Evolutionary conservation across 1,139 yeast genomes (phyloP).

Genomic region (Geotrichum histeridarum): DNA sequence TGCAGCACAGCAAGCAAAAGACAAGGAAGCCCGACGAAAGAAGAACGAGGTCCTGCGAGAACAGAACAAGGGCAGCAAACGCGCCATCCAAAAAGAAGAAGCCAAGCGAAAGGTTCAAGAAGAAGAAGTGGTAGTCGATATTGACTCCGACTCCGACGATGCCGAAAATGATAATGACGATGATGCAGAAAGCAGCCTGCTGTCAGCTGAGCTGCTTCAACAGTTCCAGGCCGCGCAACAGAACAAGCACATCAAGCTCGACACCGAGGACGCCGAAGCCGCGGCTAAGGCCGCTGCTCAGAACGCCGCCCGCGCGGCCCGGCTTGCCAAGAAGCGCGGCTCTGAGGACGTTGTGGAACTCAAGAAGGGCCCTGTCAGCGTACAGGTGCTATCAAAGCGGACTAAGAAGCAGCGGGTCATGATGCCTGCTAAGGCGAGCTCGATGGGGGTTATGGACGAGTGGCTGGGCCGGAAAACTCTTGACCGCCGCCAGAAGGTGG

Average conservation of each 20-base stretch:
- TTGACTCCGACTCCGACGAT: neutral
- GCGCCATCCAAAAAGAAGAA: neutral
- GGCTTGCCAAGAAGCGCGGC: neutral
- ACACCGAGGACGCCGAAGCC: slow-evolving; percentile 1
- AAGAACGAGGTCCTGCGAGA: neutral
- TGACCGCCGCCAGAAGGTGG: slow-evolving; percentile 10
- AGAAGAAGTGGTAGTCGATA: neutral
- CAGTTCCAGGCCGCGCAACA: slow-evolving; percentile 6
- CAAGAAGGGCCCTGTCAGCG: slow-evolving; percentile 19
- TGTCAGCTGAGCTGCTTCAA: slow-evolving; percentile 15
- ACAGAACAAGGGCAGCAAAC: slow-evolving; percentile 1
- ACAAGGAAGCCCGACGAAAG: slow-evolving; percentile 6
- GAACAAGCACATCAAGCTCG: slow-evolving; percentile 6
- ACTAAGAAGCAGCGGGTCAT: slow-evolving; percentile 1
- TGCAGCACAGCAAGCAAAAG: slow-evolving; percentile 5
- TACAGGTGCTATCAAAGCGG: slow-evolving; percentile 9
- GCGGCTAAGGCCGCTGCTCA: neutral
- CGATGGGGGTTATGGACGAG: slow-evolving; percentile 8
- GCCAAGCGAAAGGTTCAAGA: neutral
- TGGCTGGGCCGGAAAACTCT: slow-evolving; percentile 15
- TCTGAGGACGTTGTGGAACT: neutral
- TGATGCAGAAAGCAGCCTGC: slow-evolving; percentile 6
- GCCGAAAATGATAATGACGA: neutral
- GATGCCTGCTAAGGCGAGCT: slow-evolving; percentile 14
- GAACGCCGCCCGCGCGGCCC: neutral